phyloP scores from a whole-genome alignment of 192 early-diverging fungal genomes.

The Spizellomyces sp. region DNA sequence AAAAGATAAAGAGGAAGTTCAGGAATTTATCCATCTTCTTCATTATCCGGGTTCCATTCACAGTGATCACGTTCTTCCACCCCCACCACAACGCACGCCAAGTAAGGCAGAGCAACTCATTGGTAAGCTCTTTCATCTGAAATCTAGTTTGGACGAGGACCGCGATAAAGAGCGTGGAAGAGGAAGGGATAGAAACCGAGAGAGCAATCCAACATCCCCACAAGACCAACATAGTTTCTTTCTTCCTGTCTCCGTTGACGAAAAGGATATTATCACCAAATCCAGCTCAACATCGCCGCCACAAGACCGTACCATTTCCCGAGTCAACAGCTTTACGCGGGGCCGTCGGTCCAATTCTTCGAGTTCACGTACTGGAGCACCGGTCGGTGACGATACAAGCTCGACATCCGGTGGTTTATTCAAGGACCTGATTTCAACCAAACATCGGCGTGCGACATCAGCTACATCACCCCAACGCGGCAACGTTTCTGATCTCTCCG shows the following conservation, averaged over 20 bases:
- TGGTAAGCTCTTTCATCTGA: conserved; percentile 30
- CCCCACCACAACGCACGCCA: background rate
- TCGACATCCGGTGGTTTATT: background rate
- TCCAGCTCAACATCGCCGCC: conserved; percentile 9
- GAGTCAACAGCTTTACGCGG: background rate
- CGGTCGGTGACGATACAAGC: background rate
- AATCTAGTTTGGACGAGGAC: conserved; percentile 8
- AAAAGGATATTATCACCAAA: conserved; percentile 1
- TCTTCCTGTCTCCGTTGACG: conserved; percentile 5
- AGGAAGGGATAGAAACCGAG: background rate
- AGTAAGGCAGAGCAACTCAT: conserved; percentile 28
- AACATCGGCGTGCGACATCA: conserved; percentile 12
- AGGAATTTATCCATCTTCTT: conserved; percentile 27
- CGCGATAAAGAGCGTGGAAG: background rate
- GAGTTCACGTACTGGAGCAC: background rate
- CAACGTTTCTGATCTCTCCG: conserved; percentile 2
- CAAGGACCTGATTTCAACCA: conserved; percentile 10
- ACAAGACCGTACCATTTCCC: background rate
- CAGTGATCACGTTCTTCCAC: conserved; percentile 26
- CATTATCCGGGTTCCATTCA: conserved; percentile 37
- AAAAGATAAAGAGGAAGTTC: conserved; percentile 11
- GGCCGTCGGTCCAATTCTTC: background rate
- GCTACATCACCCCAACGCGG: background rate
- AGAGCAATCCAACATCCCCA: background rate
- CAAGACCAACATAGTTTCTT: background rate